Conservation (phyloP, 2,329 filamentous ascomycete genomes). For the Aphanoascus verrucosus region DNA sequence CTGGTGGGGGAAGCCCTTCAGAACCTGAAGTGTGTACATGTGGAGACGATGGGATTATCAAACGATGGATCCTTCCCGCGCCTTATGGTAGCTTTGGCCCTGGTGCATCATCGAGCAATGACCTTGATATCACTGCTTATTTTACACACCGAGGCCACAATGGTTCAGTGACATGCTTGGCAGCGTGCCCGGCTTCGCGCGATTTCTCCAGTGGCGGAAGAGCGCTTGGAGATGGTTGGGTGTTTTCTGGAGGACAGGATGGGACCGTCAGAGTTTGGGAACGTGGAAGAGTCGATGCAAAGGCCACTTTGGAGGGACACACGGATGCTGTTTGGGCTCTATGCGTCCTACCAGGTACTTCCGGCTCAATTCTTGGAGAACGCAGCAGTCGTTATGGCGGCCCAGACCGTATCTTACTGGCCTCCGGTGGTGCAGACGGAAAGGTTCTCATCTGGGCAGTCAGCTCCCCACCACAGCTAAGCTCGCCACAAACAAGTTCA, state of each 20-base stretch:
- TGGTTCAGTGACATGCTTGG: constrained; percentile 77
- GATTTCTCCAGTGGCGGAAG: constrained; percentile 84
- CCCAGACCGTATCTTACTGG: constrained; percentile 77
- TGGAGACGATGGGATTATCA: constrained; percentile 90
- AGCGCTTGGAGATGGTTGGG: constrained; percentile 88
- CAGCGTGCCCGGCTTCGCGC: constrained; percentile 75
- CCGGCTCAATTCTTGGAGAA: constrained; percentile 66
- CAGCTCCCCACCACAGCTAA: constrained; percentile 75
- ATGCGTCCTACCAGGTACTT: constrained; percentile 76
- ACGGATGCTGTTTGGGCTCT: constrained; percentile 94
- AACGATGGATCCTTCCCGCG: constrained; percentile 87
- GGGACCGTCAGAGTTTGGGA: constrained; percentile 92
- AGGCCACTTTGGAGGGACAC: constrained; percentile 86
- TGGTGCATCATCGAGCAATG: constrained; percentile 51
- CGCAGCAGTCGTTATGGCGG: constrained; percentile 63
- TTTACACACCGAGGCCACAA: constrained; percentile 92
- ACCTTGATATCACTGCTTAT: constrained; percentile 83
- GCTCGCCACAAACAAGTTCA: constrained; percentile 64
- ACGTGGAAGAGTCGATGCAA: constrained; percentile 83
- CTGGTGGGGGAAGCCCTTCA: constrained; percentile 84
- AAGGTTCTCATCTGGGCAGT: constrained; percentile 90
- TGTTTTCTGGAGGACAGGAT: constrained; percentile 95
- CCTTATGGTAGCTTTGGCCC: constrained; percentile 53
- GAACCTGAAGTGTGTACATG: constrained; percentile 96
- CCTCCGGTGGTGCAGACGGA: constrained; percentile 82